phyloP scores from a whole-genome alignment of 2,329 filamentous ascomycete genomes.

The Chlorencoelia australis region DNA sequence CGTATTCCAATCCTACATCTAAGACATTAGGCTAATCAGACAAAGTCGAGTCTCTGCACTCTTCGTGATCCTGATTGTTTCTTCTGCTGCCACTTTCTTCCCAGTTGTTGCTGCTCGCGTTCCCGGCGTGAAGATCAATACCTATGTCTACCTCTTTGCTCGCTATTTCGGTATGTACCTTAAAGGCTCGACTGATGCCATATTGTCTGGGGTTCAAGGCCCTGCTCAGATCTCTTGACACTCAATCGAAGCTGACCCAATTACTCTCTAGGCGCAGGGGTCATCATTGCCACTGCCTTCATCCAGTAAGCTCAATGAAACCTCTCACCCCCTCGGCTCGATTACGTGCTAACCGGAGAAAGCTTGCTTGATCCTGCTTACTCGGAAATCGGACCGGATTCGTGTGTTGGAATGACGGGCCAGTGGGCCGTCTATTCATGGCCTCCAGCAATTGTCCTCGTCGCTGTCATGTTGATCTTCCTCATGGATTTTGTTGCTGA shows the following conservation, averaged over 20 bases:
- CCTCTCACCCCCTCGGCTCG: too few relatives aligned
- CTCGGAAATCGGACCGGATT: slow-evolving; percentile 33
- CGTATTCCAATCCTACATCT: background rate
- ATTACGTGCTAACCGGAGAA: too few relatives aligned
- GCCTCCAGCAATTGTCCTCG: slow-evolving; percentile 36
- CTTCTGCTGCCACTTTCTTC: slow-evolving; percentile 50
- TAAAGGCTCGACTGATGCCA: too few relatives aligned
- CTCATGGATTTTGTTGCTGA: slow-evolving; percentile 52
- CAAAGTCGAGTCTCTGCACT: slow-evolving; percentile 53
- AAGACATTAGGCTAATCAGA: background rate
- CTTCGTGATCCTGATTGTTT: slow-evolving; percentile 64
- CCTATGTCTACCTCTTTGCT: slow-evolving; percentile 55
- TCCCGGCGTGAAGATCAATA: slow-evolving; percentile 44
- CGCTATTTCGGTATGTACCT: slow-evolving; percentile 63
- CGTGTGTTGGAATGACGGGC: slow-evolving; percentile 46
- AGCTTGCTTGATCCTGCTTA: slow-evolving; percentile 39
- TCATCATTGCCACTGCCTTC: slow-evolving; percentile 69
- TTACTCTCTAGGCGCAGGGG: too few relatives aligned
- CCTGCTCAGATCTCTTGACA: too few relatives aligned
- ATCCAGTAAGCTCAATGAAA: slow-evolving; percentile 52
- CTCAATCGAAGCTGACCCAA: too few relatives aligned
- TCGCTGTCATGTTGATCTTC: slow-evolving; percentile 45
- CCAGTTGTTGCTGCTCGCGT: slow-evolving; percentile 56
- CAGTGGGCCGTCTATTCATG: slow-evolving; percentile 24
- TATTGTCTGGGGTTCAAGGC: too few relatives aligned